Evolutionary conservation across 2,329 filamentous ascomycete species (phyloP), one percentile per base, ranked within the genome.

Genomic region (Gaeumannomyces sp.): DNA sequence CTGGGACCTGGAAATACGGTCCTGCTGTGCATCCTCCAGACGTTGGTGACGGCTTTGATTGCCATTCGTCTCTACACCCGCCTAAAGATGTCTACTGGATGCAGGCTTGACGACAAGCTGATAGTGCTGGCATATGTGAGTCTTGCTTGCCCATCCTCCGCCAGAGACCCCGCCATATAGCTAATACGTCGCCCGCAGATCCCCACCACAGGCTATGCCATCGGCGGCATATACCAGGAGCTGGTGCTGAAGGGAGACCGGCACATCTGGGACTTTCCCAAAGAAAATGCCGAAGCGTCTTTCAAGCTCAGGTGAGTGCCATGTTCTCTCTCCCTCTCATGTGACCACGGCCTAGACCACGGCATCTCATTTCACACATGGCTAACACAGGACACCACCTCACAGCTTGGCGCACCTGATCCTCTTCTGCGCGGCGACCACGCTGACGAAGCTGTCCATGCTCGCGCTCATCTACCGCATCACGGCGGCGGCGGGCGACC

Each of bases 371-470:
- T 11, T 53, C 22, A 53, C 45, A n/a, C 19, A n/a, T 22, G 19
- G 45, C 45, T 53, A n/a, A 53, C 22, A 53, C 22, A 22, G 10
- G 19, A n/a, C 8, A 8, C 33, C 33, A 35, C 33, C 38, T 4
- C 14, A 22, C 27, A 70, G 75, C n/a, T 67, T 79, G 33, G 71
- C 73, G 53, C 72, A 72, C 27, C 67, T 75, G 58, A 68, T 79
- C 13, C 66, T 78, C 10, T 80, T 79, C 66, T 74, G 75, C 61
- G 60, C 75, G 16, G 71, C 77, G 1, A 77, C 77, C 1, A 74
- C 68, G 56, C 67, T 79, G 50, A 78, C 75, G 3, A 80, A 79
- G 65, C 66, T 79, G 13, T 79, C 77, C 1, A 78, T 79, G 71
- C 73, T 79, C 11, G 72, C 73, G 14, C 72, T 78, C 57, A 71